Base-by-base conservation (phyloP, 2,329 filamentous ascomycete species). In the Emergomyces pasteurianus region DNA sequence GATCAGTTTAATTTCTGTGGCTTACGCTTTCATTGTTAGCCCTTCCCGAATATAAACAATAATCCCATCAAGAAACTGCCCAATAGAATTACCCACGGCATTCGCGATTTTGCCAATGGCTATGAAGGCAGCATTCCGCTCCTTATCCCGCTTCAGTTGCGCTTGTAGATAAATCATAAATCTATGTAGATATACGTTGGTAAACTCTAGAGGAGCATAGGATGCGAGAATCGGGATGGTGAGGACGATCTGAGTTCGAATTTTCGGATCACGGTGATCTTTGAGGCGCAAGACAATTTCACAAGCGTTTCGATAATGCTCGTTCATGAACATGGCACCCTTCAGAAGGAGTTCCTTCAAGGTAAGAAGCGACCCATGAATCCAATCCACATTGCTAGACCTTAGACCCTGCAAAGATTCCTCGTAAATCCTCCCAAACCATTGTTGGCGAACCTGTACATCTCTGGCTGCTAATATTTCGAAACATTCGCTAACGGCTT, bases 271-370 rank as follows among this genome's bases (percentile, higher is more conserved):
- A 59, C 90, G 85, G 68, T 97, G 90, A 67, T 99, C 94, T 73
- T 95, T 95, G 73, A 95, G 89, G 63, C 89, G 88, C 65, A 92
- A 86, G 42, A 96, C 89, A 64, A 94, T 92, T 64, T 99, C 94
- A 72, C 92, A 97, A 12, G 90, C 87, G 67, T 95, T 90, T 62
- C 87, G 85, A 74, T 97, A 99, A 71, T 92, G 86, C 46, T 92
- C 89, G 69, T 96, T 91, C 94, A 99, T 97, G 74, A 95, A 99
- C 92, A 99, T 99, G 67, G 91, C 92, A 59, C 94, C 94, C 72
- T 96, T 92, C 64, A 94, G 85, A 21, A 99, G 84, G 55, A 99
- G 82, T 75, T 97, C 92, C 73, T 92, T 95, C 68, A 97, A 82
- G 1, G 95, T 91, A 23, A 99, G 81, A 47, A 99, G 81, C 1